A percentile compares a stretch with the other conserved stretches of the same genome.
Evolutionary conservation across 1,139 yeast species (phyloP).

Genomic region (Keqinozyma sinolaborantium): DNA sequence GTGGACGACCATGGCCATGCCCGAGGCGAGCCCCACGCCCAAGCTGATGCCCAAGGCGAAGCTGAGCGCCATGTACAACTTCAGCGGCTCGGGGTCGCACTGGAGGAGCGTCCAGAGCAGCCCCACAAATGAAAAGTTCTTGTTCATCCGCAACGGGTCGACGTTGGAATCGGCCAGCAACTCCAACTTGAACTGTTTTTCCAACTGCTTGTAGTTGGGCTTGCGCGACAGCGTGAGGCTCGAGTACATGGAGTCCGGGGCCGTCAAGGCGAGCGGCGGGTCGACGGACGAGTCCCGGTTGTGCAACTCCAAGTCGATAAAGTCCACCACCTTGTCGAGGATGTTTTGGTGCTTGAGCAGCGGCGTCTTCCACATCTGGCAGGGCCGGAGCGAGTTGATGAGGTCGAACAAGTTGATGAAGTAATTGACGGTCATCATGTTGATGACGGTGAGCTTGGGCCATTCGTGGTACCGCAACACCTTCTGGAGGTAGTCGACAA

Average conservation of each 20-base stretch:
- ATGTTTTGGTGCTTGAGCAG: constrained; percentile 25
- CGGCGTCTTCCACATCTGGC: constrained; percentile 40
- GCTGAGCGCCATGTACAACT: constrained; percentile 19
- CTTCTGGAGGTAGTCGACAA: constrained; percentile 22
- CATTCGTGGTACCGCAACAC: constrained; percentile 6
- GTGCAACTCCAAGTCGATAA: constrained; percentile 24
- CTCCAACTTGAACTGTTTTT: constrained; percentile 29
- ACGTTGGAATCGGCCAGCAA: constrained; percentile 19
- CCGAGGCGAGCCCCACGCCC: constrained; percentile 26
- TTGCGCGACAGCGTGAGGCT: constrained; percentile 19
- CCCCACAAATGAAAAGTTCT: constrained; percentile 17
- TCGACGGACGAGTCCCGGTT: constrained; percentile 6
- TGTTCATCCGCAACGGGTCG: constrained; percentile 35
- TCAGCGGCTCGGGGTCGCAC: constrained; percentile 1
- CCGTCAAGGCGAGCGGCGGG: constrained; percentile 2
- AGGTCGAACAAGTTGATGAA: constrained; percentile 38
- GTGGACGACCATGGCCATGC: constrained; percentile 16
- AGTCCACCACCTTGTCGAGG: constrained; percentile 20
- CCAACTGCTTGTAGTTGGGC: constrained; percentile 30
- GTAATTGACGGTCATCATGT: constrained; percentile 39
- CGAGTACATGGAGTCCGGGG: constrained; percentile 17
- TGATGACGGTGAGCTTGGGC: constrained; percentile 36
- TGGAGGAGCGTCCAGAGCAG: constrained; percentile 15
- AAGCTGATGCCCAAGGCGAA: constrained; percentile 35
- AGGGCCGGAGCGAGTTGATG: constrained; percentile 30